Evolutionary conservation across 1,284 basidiomycete genomes (phyloP).

Genomic region (Polyporus tsugae): DNA sequence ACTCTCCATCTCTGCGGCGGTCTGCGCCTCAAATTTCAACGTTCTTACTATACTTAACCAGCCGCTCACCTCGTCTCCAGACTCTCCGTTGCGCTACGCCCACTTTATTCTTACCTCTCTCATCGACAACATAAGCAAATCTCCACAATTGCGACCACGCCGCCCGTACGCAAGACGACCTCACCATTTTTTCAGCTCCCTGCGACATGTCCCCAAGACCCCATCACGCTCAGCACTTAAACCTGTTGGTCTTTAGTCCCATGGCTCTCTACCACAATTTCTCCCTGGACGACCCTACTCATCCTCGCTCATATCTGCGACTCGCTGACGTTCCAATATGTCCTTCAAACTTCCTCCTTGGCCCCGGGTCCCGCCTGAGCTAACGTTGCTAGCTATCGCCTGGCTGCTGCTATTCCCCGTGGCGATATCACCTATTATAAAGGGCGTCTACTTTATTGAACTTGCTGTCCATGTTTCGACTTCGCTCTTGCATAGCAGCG

Average conservation of each 20-base stretch:
- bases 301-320: not conserved
- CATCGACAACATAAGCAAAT: too few species aligned
- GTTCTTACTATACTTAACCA: not conserved
- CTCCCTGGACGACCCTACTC: not conserved
- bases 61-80: not conserved
- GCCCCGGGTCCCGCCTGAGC: slow-evolving; percentile 41
- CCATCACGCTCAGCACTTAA: slow-evolving; percentile 4
- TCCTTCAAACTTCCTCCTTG: not conserved
- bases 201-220: slow-evolving; percentile 7
- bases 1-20: slow-evolving; percentile 2
- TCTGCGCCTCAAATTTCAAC: too few species aligned
- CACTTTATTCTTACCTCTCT: not conserved
- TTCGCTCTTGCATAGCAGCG: slow-evolving; percentile 46
- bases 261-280: slow-evolving; percentile 5
- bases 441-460: slow-evolving; percentile 60
- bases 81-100: not conserved
- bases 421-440: slow-evolving; percentile 66
- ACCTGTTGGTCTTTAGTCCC: not conserved
- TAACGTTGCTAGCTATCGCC: slow-evolving; percentile 53
- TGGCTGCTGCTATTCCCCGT: slow-evolving; percentile 65
- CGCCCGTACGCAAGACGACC: not conserved
- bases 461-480: slow-evolving; percentile 49
- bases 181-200: not conserved
- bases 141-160: not conserved
- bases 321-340: not conserved